Conservation (phyloP, 2,329 filamentous ascomycete genomes). For the Sporothrix variecibatus region DNA sequence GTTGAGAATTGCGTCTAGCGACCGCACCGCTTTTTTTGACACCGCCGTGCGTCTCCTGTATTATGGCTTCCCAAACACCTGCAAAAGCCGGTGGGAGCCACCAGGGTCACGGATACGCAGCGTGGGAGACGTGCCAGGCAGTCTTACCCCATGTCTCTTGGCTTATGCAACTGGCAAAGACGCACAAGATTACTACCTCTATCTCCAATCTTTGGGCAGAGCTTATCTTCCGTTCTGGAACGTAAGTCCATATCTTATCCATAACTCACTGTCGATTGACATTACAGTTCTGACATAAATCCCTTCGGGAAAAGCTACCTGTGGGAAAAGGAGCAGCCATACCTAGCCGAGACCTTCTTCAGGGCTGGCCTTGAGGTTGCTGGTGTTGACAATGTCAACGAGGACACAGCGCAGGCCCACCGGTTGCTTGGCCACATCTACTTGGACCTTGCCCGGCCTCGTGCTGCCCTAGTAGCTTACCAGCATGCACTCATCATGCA, state of each 20-base stretch:
- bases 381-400: background rate
- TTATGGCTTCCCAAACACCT: background rate
- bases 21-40: background rate
- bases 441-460: background rate
- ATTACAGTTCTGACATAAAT: too few species aligned
- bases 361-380: background rate
- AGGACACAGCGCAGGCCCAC: background rate
- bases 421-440: background rate
- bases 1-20: background rate
- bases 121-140: background rate
- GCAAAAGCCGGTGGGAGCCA: background rate
- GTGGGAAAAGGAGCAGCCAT: background rate
- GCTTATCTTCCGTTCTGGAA: background rate
- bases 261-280: too few species aligned
- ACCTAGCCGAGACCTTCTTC: background rate
- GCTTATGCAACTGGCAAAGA: background rate
- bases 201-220: background rate
- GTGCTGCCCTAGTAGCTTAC: background rate
- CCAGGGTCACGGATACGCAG: background rate
- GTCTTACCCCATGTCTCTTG: background rate
- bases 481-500: background rate
- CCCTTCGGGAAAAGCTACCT: too few species aligned
- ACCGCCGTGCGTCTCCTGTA: background rate
- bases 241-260: background rate
- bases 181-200: background rate